phyloP scores from a whole-genome alignment of 2,329 filamentous ascomycete species.

The Coniella lustricola region DNA sequence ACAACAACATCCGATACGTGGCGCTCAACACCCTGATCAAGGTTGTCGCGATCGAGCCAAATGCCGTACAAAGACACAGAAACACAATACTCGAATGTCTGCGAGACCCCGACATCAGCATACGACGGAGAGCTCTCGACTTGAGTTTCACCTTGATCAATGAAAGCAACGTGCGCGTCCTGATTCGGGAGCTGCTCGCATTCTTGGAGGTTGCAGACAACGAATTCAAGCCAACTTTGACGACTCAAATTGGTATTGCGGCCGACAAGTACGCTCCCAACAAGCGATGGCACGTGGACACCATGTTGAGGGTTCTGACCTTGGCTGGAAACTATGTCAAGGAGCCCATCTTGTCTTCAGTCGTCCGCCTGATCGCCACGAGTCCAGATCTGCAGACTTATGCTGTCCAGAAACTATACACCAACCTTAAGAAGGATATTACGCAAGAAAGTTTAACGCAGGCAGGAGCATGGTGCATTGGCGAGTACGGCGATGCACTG shows the following conservation, averaged over 20 bases:
- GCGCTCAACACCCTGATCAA: slow-evolving; percentile 96
- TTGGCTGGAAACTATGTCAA: slow-evolving; percentile 96
- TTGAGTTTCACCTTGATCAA: slow-evolving; percentile 98
- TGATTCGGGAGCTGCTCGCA: slow-evolving; percentile 86
- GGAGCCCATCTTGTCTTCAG: slow-evolving; percentile 94
- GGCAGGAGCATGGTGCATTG: slow-evolving; percentile 93
- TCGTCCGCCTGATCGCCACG: slow-evolving; percentile 90
- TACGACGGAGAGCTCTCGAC: slow-evolving; percentile 87
- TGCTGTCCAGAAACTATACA: slow-evolving; percentile 89
- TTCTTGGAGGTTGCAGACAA: slow-evolving; percentile 97
- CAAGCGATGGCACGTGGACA: slow-evolving; percentile 98
- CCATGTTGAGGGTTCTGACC: slow-evolving; percentile 88
- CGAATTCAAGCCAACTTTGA: slow-evolving; percentile 98
- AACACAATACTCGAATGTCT: slow-evolving; percentile 97
- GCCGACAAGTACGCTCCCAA: slow-evolving; percentile 94
- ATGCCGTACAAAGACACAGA: slow-evolving; percentile 91
- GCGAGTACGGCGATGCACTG: slow-evolving; percentile 91
- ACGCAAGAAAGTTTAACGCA: slow-evolving; percentile 93
- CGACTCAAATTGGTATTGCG: slow-evolving; percentile 92
- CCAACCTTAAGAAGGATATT: slow-evolving; percentile 88
- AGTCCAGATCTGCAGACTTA: slow-evolving; percentile 94
- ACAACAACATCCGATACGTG: slow-evolving; percentile 99
- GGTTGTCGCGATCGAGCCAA: slow-evolving; percentile 95
- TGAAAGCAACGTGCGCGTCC: slow-evolving; percentile 86
- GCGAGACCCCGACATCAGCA: slow-evolving; percentile 96